phyloP scores from a whole-genome alignment of 2,329 filamentous ascomycete species.

The Fusarium mangiferae region DNA sequence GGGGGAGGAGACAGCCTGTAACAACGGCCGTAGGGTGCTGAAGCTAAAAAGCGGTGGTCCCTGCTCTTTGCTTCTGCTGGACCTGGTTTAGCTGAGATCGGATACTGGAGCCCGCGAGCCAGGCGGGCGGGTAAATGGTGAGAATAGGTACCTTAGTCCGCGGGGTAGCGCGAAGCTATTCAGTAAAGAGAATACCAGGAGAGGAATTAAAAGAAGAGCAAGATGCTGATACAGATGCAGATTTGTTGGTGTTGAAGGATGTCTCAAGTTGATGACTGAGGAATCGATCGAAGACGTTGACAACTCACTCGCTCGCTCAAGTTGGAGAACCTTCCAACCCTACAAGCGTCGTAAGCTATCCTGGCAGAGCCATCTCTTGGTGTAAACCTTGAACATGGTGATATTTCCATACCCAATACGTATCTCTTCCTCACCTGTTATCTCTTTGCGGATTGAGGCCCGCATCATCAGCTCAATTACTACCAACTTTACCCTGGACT shows the following conservation, averaged over 20 bases:
- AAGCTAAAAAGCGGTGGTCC: conserved; percentile 5
- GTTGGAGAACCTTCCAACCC: background rate
- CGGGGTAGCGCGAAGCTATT: conserved; percentile 29
- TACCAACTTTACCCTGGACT: background rate
- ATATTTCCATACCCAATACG: background rate
- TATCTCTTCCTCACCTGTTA: background rate
- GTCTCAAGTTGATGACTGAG: conserved; percentile 15
- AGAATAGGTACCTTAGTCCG: conserved; percentile 1
- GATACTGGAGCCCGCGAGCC: conserved; percentile 31
- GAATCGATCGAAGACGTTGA: background rate
- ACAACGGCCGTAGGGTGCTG: background rate
- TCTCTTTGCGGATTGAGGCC: background rate
- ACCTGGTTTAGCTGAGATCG: conserved; percentile 20
- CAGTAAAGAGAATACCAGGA: background rate
- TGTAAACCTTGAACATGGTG: background rate
- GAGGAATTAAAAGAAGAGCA: background rate
- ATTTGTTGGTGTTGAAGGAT: background rate
- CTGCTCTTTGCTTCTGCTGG: conserved; percentile 8
- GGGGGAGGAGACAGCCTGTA: conserved; percentile 12
- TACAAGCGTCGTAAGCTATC: conserved; percentile 15
- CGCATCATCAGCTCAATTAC: background rate
- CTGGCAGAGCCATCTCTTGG: background rate
- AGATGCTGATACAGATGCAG: background rate
- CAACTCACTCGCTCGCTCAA: background rate
- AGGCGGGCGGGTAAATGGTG: conserved; percentile 36